A percentile compares a stretch with the other conserved stretches of the same genome.
Conservation (phyloP, 768 basidiomycete species). For the Suillus subalutaceus region DNA sequence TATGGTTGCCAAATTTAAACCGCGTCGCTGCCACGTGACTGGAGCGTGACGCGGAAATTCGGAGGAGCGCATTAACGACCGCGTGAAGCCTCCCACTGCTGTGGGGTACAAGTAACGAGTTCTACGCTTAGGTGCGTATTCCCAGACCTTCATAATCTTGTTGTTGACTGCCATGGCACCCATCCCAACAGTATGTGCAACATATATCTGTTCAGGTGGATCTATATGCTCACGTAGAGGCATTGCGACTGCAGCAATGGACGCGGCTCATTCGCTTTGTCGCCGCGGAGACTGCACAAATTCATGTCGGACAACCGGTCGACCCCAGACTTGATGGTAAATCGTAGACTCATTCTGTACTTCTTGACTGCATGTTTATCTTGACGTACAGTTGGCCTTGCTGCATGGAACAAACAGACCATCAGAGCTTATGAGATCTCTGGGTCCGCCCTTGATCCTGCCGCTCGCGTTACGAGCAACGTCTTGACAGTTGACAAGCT, state of each 20-base stretch:
- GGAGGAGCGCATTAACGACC: conserved; percentile 17
- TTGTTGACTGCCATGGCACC: conserved; percentile 50
- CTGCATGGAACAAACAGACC: conserved; percentile 49
- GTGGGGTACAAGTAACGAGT: conserved; percentile 1
- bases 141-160: conserved; percentile 11
- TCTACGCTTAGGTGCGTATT: conserved; percentile 14
- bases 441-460: conserved; percentile 69
- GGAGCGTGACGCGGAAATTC: conserved; percentile 21
- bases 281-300: conserved; percentile 69
- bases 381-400: conserved; percentile 57
- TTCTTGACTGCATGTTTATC: background rate
- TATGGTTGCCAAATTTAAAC: conserved; percentile 16
- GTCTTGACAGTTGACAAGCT: conserved; percentile 73
- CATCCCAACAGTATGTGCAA: conserved; percentile 52
- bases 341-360: conserved; percentile 11
- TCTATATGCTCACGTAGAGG: conserved; percentile 16
- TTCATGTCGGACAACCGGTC: conserved; percentile 80
- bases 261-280: conserved; percentile 82
- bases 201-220: background rate
- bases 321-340: conserved; percentile 67
- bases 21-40: conserved; percentile 36
- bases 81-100: conserved; percentile 9
- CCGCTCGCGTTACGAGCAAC: conserved; percentile 62
- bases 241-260: conserved; percentile 56
- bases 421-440: conserved; percentile 75